Base-by-base conservation (phyloP, 2,329 filamentous ascomycete species). In the Rutstroemia sp. region DNA sequence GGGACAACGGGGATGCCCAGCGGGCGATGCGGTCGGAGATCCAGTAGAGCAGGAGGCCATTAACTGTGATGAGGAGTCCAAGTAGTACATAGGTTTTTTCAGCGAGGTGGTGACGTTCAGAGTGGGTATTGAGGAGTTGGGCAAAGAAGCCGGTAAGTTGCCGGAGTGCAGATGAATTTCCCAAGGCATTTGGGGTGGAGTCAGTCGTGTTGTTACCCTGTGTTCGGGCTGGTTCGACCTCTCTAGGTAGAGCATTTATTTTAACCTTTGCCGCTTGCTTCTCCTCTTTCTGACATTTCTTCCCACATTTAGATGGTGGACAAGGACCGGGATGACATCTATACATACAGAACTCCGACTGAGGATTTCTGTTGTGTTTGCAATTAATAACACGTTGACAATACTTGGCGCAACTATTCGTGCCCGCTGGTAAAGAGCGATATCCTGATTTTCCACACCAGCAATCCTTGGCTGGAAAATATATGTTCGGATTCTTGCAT, bases 241-340 rank as follows among this genome's bases (percentile, higher is more conserved):
- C 14, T 18, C 5, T 14, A 16, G 38, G 38, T 16, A 41, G n/a
- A 41, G 9, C n/a, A 18, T 41, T 12, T 6, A 18, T 2, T 41
- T 14, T 41, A 12, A 41, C 38, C n/a, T 41, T 41, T 41, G 25
- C 6, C 25, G 25, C 25, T 5, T 27, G 5, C 25, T 41, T 18
- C 1, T 7, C 27, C 25, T 54, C 30, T 34, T 18, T 10, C 25
- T 42, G 41, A 34, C 42, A 54, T 14, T 14, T 21, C 12, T 27
- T 25, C 9, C 27, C 48, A 21, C 52, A 49, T 19, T 27, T 16
- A 2, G n/a, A 25, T 48, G n/a, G 6, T 14, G 37, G 3, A 5
- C 52, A 54, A 14, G 44, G 44, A 14, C 52, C 52, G 10, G 52
- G 44, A 49, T 54, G 44, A n/a, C 52, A 54, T 16, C n/a, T 39